Evolutionary conservation across 208 protist genomes (phyloP), one percentile per base, ranked within the genome.

Genomic region (Porcisia hertigi): DNA sequence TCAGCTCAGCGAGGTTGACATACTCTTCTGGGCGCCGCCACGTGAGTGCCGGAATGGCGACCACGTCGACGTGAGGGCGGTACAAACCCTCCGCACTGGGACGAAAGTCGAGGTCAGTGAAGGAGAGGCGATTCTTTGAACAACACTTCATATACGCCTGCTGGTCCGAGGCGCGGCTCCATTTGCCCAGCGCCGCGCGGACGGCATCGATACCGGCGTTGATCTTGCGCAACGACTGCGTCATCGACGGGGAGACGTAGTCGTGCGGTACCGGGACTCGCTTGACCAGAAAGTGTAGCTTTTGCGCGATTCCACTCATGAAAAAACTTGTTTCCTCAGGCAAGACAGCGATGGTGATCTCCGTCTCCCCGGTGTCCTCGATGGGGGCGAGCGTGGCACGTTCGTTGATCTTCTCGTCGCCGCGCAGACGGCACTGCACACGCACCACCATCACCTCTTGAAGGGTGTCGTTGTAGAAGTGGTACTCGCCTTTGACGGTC

Each of bases 381-480:
- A 79, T 49, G 20, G 73, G 53, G 47, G 36, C 60, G 36, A 80
- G 63, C 57, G 80, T 77, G 20, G 84, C 84, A 16, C 80, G 80
- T 55, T 86, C 81, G 39, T 82, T 84, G 43, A 88, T 79, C 23
- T 14, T 49, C 76, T 88, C 85, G 54, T 77, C 60, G n/a, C 82
- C 82, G 20, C 34, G 73, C 12, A 88, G 76, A 74, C 84, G 47
- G 69, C 69, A 73, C 58, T 75, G 73, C 64, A 88, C 74, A 18
- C 80, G 75, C 73, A 94, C 86, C 69, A 87, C 77, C 84, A 94
- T 90, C 47, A 92, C 81, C 45, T 87, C 85, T 16, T 81, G 78
- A 20, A 81, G 79, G 16, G 90, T 94, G 81, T 94, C 90, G 78
- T 94, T 94, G 76, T 88, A 94, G 73, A 94, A 88, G 76, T 85